A percentile compares a stretch with the other conserved stretches of the same genome.
phyloP scores from a whole-genome alignment of 1,139 yeast genomes.

The Suhomyces panamericanus region DNA sequence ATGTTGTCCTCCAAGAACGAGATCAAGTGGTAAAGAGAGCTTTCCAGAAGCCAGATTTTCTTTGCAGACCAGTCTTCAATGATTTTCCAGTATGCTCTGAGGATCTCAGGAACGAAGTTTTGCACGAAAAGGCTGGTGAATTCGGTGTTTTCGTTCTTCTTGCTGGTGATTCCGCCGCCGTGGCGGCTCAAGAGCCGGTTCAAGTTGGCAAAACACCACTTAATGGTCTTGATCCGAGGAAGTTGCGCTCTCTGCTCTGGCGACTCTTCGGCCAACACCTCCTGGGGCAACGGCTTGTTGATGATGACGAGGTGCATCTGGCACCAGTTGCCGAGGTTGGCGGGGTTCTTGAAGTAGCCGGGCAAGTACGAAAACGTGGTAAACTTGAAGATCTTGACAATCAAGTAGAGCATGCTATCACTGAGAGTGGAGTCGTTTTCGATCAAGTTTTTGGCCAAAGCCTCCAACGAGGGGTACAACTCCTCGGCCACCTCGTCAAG shows the following conservation, averaged over 20 bases:
- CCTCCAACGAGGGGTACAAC: slow-evolving; percentile 58
- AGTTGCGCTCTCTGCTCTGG: slow-evolving; percentile 36
- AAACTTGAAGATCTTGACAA: slow-evolving; percentile 65
- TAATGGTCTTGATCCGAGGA: slow-evolving; percentile 60
- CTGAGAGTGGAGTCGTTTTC: slow-evolving; percentile 29
- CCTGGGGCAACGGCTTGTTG: slow-evolving; percentile 42
- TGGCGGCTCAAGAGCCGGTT: slow-evolving; percentile 59
- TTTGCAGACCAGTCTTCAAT: slow-evolving; percentile 61
- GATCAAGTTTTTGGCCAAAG: slow-evolving; percentile 43
- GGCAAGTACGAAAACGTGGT: slow-evolving; percentile 60
- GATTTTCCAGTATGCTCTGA: slow-evolving; percentile 57
- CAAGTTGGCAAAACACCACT: slow-evolving; percentile 74
- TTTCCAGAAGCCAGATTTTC: slow-evolving; percentile 60
- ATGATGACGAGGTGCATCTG: slow-evolving; percentile 56
- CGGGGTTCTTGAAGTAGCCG: slow-evolving; percentile 51
- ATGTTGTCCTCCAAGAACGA: slow-evolving; percentile 64
- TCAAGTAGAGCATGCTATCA: slow-evolving; percentile 60
- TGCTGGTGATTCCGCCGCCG: slow-evolving; percentile 49
- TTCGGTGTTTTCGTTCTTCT: slow-evolving; percentile 35
- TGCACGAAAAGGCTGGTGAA: slow-evolving; percentile 50
- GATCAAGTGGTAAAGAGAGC: slow-evolving; percentile 60
- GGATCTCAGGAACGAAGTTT: slow-evolving; percentile 60
- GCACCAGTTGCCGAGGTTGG: slow-evolving; percentile 63
- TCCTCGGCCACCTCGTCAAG: slow-evolving; percentile 50
- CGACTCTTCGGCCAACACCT: slow-evolving; percentile 38